Base-by-base conservation (phyloP, 2,329 filamentous ascomycete species). In the Canariomyces notabilis region DNA sequence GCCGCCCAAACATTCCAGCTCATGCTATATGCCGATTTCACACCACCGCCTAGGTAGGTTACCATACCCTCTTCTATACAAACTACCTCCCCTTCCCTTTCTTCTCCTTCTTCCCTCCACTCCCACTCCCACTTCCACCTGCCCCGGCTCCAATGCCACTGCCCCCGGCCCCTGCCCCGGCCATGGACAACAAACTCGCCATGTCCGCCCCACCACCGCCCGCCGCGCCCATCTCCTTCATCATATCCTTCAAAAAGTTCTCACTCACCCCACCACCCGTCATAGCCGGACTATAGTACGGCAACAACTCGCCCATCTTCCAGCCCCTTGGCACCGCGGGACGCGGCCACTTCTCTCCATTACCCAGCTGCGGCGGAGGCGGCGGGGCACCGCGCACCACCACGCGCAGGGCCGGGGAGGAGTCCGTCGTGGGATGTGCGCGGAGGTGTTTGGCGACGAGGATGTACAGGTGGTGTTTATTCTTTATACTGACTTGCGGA, bases 191-290 rank as follows among this genome's bases (percentile, higher is more conserved):
- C 55, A 63, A 47, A 40, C 55, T 59, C 32, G 59, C 57, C 61
- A 63, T 61, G 47, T 61, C 61, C 23, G 31, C 52, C 5, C 45
- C 54, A 6, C 66, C 68, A 33, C 74, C 72, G 0, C 68, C 73
- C 2, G 67, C 69, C 3, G 66, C 66, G 60, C 75, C 73, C 88
- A 97, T 95, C 71, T 94, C 89, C 61, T 82, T 84, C 90, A 97
- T 95, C 76, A 96, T 95, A 57, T 96, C 90, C 72, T 93, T 89
- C 61, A 97, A 82, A 51, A 96, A 80, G 62, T 97, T 95, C 66
- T 98, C 93, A 52, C 82, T 90, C 9, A 97, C 88, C 29, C 93
- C 93, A 9, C 93, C 93, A 7, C 93, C 93, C 44, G 87, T 93
- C 68, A 97, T 78, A 15, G 89, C 93, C 1, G 90, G 83, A 52